Evolutionary conservation across 768 basidiomycete species (phyloP), one percentile per base, ranked within the genome.

Genomic region (Trametes cingulata): DNA sequence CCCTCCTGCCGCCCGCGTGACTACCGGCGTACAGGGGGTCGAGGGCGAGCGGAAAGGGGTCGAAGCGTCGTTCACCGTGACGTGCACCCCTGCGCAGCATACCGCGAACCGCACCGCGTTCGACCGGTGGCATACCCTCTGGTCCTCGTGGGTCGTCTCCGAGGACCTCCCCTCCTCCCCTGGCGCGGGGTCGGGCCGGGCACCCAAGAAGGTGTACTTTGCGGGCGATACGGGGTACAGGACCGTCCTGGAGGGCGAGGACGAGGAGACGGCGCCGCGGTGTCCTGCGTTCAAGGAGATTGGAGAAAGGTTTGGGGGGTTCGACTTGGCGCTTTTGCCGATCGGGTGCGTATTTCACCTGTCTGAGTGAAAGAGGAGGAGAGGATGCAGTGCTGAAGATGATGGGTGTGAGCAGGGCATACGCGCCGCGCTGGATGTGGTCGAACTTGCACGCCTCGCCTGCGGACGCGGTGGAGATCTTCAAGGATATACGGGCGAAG

Each of bases 281-380:
- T 91, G 90, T 68, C 90, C 90, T 6, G 89, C 81, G 4, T 93
- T 93, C 71, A 79, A 80, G 67, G 81, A 87, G 70, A 86, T 93
- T 51, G 90, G 90, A 2, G 76, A 81, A 48, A 70, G 68, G 12
- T 84, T 84, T 62, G 86, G 85, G 0, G 80, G 78, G 0, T 85
- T 91, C 64, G 87, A 90, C 67, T 72, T 90, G 33, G 85, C 85
- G 4, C 69, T 89, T 70, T 85, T 91, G 58, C 88, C 89, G 0
- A 88, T 88, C n/a, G 82, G 85, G 80, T 81, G 74, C 68, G 68
- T 71, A 13, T 20, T 5, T 54, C 14, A 12, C 25, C 4, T 33
- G 4, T 33, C 10, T 10, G 29, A 4, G 4, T 33, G 29, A 4
- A 5, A 10, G 29, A 22, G 36, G 35, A 22, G 7, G 35, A 15